A percentile compares a stretch with the other conserved stretches of the same genome.
These are phyloP conservation scores for Chalciporus piperatus DNA, from an alignment of 768 basidiomycete genomes.

Conservation along the genomic window DNA sequence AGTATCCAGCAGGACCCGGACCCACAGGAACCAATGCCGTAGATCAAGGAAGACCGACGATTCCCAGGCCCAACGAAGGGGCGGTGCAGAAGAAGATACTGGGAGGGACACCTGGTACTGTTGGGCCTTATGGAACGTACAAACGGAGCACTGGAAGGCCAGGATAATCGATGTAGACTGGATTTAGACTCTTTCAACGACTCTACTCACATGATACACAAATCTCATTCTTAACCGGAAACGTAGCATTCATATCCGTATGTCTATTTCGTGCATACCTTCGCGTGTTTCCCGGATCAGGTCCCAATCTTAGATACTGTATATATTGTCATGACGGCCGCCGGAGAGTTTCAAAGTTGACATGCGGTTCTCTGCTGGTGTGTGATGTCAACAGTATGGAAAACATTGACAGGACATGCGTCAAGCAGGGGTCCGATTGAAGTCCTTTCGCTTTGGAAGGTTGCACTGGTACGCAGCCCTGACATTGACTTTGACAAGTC, in stretches of 20 bases:
- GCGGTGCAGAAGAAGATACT: constrained; percentile 24
- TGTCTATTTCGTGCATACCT: not conserved
- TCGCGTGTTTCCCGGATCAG: not conserved
- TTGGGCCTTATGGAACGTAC: constrained; percentile 45
- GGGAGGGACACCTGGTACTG: constrained; percentile 34
- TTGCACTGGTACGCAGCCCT: too few species aligned
- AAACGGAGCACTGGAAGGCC: constrained; percentile 30
- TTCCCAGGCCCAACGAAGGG: constrained; percentile 15
- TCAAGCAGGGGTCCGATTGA: too few species aligned
- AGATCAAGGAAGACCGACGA: constrained; percentile 14
- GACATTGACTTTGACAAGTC: too few species aligned
- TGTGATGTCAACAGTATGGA: too few species aligned
- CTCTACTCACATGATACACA: not conserved
- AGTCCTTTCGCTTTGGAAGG: too few species aligned
- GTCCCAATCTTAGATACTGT: too few species aligned
- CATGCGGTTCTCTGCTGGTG: too few species aligned
- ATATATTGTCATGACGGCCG: too few species aligned
- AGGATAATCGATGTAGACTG: constrained; percentile 10
- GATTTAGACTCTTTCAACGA: not conserved
- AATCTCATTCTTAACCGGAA: not conserved
- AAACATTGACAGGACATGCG: too few species aligned
- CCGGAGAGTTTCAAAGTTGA: too few species aligned
- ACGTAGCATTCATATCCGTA: not conserved
- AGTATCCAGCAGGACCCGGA: constrained; percentile 1
- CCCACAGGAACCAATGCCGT: not conserved